Evolutionary conservation across 257 asterid species (phyloP), one percentile per base, ranked within the genome.

Genomic region (Craterostigma plantagineum): DNA sequence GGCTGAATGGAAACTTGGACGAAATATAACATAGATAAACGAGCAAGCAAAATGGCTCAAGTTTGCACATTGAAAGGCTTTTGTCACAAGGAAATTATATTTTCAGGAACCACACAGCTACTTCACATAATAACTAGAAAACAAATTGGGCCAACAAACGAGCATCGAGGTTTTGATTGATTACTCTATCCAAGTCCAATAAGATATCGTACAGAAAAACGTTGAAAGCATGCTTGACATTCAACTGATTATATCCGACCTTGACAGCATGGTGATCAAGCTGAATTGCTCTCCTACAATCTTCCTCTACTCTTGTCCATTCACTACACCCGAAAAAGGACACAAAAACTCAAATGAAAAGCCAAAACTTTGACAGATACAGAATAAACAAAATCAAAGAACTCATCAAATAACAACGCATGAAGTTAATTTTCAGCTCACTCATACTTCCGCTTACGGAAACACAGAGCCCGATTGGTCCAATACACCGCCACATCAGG

Each of bases 381-480:
- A 23, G 6, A 23, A 23, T 2, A 23, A 14, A 53, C 30, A 11
- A 46, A 50, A 53, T 12, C 17, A 7, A 37, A 33, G 16, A 44
- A 52, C 12, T 33, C 34, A 43, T 45, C 36, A 10, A 49, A 45
- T 49, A 11, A 14, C 8, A 51, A 33, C n/a, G 34, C 45, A 47
- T 52, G 12, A 9, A 51, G n/a, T 16, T 48, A 3, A 53, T 2
- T 23, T 23, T 23, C 30, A 23, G 30, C 30, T 65, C 63, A 13
- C 45, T 53, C 93, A 38, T 70, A 90, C 99, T 66, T 69, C 67
- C 91, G 62, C 61, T 59, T 90, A 34, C 63, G 86, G 59, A 77
- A 79, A 54, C 99, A 90, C 46, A 90, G 54, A 38, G 99, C 99
- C 4, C 99, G 94, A 61, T 90, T 90, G 7, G 94, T 74, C 94